Evolutionary conservation across 2,329 filamentous ascomycete species (phyloP), one percentile per base, ranked within the genome.

Genomic region (Grosmannia clavigera): DNA sequence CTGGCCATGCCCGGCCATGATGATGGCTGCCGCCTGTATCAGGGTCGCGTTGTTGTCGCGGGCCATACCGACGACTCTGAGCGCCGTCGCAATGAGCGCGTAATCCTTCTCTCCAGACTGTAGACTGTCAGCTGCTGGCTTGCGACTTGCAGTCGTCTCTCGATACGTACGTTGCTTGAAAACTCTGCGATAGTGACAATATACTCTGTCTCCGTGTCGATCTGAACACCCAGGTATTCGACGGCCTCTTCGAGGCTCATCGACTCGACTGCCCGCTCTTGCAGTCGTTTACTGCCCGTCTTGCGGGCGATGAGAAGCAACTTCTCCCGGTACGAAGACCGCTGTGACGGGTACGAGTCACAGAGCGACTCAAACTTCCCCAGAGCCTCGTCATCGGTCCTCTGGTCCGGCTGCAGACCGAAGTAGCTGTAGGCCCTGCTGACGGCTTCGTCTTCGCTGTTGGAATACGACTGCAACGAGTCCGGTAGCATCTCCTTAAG

Each of bases 181-280:
- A 27, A 62, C 48, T 60, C 56, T 1, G 64, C 67, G 1, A 71
- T 69, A 55, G 68, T 64, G 19, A 65, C 53, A 22, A 67, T 68
- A 63, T 73, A 74, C 3, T 64, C 65, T 3, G 67, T 55, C 3
- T 65, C 64, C 12, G 71, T 71, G 33, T 71, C 70, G 60, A 70
- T 68, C 64, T 76, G 62, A 12, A 69, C 61, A 6, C 64, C 66
- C 14, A 73, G 72, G 65, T 73, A 75, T 55, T 66, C 66, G 22
- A 78, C 74, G 22, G 77, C 72, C 51, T 74, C 69, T 54, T 75
- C 66, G 19, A 78, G 27, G 3, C 54, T 58, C 60, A 67, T 64
- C 22, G 55, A 57, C 5, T 64, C 60, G 3, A 59, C n/a, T 1
- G 63, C 65, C 12, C 56, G 38, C 2, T 63, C 62, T 40, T 58